Evolutionary conservation across 371 early-diverging fungal species (phyloP).

Genomic region (Apophysomyces ossiformis): DNA sequence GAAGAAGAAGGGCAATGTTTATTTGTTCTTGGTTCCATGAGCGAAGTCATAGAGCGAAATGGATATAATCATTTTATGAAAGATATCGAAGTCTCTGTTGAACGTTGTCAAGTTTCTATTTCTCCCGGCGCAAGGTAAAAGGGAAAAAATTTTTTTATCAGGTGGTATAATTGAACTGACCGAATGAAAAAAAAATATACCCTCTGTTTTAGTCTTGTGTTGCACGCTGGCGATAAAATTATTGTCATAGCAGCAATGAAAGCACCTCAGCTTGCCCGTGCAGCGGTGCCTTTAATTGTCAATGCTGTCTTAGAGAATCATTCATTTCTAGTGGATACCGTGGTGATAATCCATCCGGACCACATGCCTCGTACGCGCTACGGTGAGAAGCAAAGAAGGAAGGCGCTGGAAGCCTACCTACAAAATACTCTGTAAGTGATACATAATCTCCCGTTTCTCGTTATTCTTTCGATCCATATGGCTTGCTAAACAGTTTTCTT

Average conservation of each 20-base stretch:
- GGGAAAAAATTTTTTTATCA: not conserved
- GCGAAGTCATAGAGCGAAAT: slow-evolving; percentile 67
- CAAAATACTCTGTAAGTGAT: slow-evolving; percentile 29
- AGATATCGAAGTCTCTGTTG: slow-evolving; percentile 77
- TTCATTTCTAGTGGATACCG: slow-evolving; percentile 68
- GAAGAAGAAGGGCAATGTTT: slow-evolving; percentile 66
- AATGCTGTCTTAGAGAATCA: slow-evolving; percentile 72
- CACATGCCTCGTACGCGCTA: slow-evolving; percentile 60
- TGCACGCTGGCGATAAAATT: slow-evolving; percentile 51
- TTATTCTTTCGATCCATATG: too few relatives aligned
- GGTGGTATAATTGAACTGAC: not conserved
- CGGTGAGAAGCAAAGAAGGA: slow-evolving; percentile 57
- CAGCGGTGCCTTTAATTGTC: slow-evolving; percentile 61
- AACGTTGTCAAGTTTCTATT: slow-evolving; percentile 56
- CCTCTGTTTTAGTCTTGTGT: slow-evolving; percentile 34
- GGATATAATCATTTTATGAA: slow-evolving; percentile 71
- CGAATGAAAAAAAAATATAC: too few relatives aligned
- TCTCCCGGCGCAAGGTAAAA: slow-evolving; percentile 61
- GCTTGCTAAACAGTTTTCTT: not conserved
- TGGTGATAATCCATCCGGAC: slow-evolving; percentile 64
- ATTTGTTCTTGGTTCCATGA: slow-evolving; percentile 75
- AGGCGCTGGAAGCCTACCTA: slow-evolving; percentile 37
- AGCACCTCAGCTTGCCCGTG: slow-evolving; percentile 37
- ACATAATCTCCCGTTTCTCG: not conserved
- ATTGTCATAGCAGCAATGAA: slow-evolving; percentile 51